phyloP scores from a whole-genome alignment of 2,329 filamentous ascomycete genomes.

The Aspergillus sp. region DNA sequence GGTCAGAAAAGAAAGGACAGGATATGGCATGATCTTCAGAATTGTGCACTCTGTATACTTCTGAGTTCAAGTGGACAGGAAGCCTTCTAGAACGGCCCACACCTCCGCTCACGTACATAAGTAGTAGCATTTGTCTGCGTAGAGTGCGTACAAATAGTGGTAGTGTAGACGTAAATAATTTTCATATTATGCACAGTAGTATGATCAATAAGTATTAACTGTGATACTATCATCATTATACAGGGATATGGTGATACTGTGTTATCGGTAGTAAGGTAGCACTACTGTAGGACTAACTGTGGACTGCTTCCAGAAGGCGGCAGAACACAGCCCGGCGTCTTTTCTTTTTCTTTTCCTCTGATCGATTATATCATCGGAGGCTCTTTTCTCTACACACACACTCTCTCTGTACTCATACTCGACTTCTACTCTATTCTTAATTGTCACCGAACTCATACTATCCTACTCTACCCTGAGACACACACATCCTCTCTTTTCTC shows the following conservation, averaged over 20 bases:
- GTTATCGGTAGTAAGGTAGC: too few species aligned
- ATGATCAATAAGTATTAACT: background rate
- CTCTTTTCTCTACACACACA: background rate
- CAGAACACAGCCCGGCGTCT: background rate
- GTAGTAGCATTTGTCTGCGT: too few species aligned
- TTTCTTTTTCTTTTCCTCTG: slow-evolving; percentile 1
- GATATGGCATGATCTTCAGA: too few species aligned
- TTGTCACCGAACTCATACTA: background rate
- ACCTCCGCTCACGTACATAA: too few species aligned
- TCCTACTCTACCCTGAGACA: background rate
- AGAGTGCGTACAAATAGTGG: too few species aligned
- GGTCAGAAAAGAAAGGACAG: too few species aligned
- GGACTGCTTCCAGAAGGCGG: slow-evolving; percentile 14
- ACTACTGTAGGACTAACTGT: too few species aligned
- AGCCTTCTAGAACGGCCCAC: too few species aligned
- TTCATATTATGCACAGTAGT: background rate
- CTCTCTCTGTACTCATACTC: background rate
- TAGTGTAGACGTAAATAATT: background rate
- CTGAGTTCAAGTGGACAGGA: too few species aligned
- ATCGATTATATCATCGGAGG: background rate
- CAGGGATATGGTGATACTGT: background rate
- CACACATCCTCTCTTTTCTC: slow-evolving; percentile 1
- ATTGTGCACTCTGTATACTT: too few species aligned
- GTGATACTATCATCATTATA: background rate
- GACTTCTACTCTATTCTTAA: background rate